phyloP scores from a whole-genome alignment of 306 rosid species.

The Cucumis melo region DNA sequence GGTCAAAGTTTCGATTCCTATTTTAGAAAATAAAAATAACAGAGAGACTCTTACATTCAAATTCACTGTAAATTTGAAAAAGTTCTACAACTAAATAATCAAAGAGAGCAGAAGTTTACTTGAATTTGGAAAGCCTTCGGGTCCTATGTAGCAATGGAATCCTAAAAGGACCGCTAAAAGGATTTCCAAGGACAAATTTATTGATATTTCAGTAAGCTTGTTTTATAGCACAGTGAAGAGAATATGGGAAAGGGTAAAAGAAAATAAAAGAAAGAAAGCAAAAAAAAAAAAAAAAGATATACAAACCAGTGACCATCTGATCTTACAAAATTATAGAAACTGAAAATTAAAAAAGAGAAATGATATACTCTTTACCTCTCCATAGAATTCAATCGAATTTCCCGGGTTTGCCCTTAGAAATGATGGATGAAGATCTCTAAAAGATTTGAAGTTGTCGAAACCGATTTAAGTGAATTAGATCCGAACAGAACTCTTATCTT shows the following conservation, averaged over 20 bases:
- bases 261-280: conserved; percentile 7
- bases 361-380: conserved; percentile 37
- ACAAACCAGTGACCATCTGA: conserved; percentile 46
- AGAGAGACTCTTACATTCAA: too few species aligned
- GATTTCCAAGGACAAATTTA: conserved; percentile 27
- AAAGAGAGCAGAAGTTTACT: background rate
- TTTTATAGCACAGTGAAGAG: conserved; percentile 11
- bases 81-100: background rate
- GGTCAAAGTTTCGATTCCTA: too few species aligned
- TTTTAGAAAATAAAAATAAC: too few species aligned
- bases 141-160: conserved; percentile 3
- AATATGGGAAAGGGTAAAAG: background rate
- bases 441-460: conserved; percentile 14
- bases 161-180: background rate
- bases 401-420: conserved; percentile 19
- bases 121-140: conserved; percentile 5
- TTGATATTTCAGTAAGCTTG: conserved; percentile 35
- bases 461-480: conserved; percentile 13
- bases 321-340: conserved; percentile 21
- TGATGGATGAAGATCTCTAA: conserved; percentile 30
- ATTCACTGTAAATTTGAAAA: background rate
- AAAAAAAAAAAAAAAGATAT: conserved; percentile 30
- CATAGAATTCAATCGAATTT: conserved; percentile 31
- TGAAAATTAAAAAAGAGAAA: conserved; percentile 34
- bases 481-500: conserved; percentile 20